phyloP scores from a whole-genome alignment of 495 filamentous ascomycete genomes.

The Xylaria nigripes region DNA sequence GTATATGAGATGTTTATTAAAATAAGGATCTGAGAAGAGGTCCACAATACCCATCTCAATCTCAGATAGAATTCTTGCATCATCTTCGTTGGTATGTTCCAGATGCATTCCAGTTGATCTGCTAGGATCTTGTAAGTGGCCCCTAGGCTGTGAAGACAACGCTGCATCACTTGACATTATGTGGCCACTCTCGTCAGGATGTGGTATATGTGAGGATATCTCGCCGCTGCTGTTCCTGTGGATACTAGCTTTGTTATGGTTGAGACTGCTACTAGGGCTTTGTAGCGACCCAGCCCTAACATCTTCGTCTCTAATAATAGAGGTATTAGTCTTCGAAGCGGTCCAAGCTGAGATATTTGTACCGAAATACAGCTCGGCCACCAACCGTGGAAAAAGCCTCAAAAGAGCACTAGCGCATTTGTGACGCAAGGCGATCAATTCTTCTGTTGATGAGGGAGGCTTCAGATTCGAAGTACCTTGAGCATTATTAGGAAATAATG shows the following conservation, averaged over 20 bases:
- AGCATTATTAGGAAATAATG: constrained; percentile 74
- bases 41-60: constrained; percentile 55
- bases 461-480: constrained; percentile 39
- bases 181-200: constrained; percentile 30
- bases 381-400: constrained; percentile 40
- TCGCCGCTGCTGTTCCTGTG: constrained; percentile 21
- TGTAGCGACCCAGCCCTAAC: constrained; percentile 25
- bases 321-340: constrained; percentile 12
- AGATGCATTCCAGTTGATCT: constrained; percentile 22
- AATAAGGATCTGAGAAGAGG: constrained; percentile 69
- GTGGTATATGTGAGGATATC: constrained; percentile 22
- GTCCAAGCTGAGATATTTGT: constrained; percentile 22
- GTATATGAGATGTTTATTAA: constrained; percentile 85
- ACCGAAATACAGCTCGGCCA: constrained; percentile 47
- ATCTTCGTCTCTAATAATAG: constrained; percentile 15
- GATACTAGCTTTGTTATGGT: constrained; percentile 20
- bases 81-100: constrained; percentile 27
- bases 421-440: constrained; percentile 39
- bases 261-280: constrained; percentile 7
- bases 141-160: constrained; percentile 19
- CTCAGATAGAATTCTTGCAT: constrained; percentile 32
- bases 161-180: constrained; percentile 29
- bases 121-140: not conserved
- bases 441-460: constrained; percentile 39
- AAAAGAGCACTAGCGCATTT: constrained; percentile 47